phyloP scores from a whole-genome alignment of 192 early-diverging fungal genomes.

The Coemansia sp. region DNA sequence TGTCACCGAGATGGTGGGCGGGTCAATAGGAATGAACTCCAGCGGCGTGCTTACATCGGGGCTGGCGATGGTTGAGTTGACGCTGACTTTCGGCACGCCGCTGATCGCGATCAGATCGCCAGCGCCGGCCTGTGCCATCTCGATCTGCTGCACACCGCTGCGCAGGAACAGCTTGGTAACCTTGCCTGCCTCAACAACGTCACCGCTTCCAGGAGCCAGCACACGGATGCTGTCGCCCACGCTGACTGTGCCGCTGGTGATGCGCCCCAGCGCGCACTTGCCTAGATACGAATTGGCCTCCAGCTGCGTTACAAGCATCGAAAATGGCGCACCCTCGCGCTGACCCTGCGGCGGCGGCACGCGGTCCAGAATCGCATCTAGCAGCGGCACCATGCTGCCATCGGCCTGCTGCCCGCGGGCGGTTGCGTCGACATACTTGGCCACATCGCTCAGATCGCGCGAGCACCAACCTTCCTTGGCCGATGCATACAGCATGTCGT shows the following conservation, averaged over 20 bases:
- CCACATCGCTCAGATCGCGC: conserved; percentile 48
- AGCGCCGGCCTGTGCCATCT: conserved; percentile 72
- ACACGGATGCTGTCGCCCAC: conserved; percentile 76
- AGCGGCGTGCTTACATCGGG: conserved; percentile 58
- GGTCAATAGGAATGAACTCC: conserved; percentile 76
- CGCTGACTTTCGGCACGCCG: conserved; percentile 69
- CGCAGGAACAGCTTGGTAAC: conserved; percentile 75
- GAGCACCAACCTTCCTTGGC: conserved; percentile 85
- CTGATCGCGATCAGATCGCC: conserved; percentile 81
- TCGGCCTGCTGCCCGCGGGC: conserved; percentile 15
- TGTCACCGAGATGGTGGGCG: conserved; percentile 82
- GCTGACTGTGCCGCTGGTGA: conserved; percentile 65
- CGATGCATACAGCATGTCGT: conserved; percentile 73
- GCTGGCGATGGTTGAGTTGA: conserved; percentile 78
- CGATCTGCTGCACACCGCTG: conserved; percentile 69
- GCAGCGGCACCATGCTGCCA: conserved; percentile 61
- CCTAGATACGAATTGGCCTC: conserved; percentile 81
- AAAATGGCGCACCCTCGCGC: conserved; percentile 64
- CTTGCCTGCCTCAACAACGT: conserved; percentile 63
- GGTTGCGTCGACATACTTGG: conserved; percentile 4
- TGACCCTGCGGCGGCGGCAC: conserved; percentile 66
- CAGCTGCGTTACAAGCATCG: conserved; percentile 85
- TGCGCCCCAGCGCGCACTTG: conserved; percentile 77
- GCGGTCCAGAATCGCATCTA: conserved; percentile 69
- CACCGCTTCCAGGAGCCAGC: conserved; percentile 64